phyloP scores from a whole-genome alignment of 2,329 filamentous ascomycete species.

The Stagonosporopsis rhizophila region DNA sequence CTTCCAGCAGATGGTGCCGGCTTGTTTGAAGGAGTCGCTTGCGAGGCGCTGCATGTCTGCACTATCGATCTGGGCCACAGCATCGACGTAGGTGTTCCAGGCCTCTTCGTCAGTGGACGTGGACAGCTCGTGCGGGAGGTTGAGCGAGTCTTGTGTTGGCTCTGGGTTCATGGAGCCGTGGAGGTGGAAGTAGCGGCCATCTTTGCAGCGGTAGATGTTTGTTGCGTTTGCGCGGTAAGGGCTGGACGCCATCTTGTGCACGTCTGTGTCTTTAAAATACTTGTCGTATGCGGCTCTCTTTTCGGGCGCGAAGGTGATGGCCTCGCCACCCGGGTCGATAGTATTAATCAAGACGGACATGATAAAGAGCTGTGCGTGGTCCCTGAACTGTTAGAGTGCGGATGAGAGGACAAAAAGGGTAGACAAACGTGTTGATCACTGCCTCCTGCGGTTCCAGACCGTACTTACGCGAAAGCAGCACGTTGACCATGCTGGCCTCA shows the following conservation, averaged over 20 bases:
- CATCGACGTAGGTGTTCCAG: constrained; percentile 45
- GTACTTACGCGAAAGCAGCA: constrained; percentile 58
- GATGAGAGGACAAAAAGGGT: too few species aligned
- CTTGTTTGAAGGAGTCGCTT: constrained; percentile 50
- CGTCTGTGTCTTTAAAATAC: constrained; percentile 38
- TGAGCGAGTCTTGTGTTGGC: constrained; percentile 49
- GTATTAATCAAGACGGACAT: constrained; percentile 50
- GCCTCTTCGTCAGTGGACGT: constrained; percentile 38
- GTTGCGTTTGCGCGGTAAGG: constrained; percentile 47
- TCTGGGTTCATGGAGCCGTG: constrained; percentile 59
- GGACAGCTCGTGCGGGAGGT: constrained; percentile 43
- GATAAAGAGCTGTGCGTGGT: constrained; percentile 56
- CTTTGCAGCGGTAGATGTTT: constrained; percentile 58
- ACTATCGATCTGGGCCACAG: constrained; percentile 44
- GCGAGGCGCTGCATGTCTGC: constrained; percentile 46
- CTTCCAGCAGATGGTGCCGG: constrained; percentile 51
- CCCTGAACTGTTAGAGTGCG: constrained; percentile 27
- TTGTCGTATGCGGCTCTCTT: constrained; percentile 25
- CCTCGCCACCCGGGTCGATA: constrained; percentile 43
- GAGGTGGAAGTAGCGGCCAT: constrained; percentile 56
- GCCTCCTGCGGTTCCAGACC: constrained; percentile 48
- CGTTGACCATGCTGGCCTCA: constrained; percentile 57
- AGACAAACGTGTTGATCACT: constrained; percentile 56
- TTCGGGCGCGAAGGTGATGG: constrained; percentile 20
- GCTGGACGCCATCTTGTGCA: constrained; percentile 27